Evolutionary conservation across 805 yeast species (phyloP).

Genomic region (Candida argentea): DNA sequence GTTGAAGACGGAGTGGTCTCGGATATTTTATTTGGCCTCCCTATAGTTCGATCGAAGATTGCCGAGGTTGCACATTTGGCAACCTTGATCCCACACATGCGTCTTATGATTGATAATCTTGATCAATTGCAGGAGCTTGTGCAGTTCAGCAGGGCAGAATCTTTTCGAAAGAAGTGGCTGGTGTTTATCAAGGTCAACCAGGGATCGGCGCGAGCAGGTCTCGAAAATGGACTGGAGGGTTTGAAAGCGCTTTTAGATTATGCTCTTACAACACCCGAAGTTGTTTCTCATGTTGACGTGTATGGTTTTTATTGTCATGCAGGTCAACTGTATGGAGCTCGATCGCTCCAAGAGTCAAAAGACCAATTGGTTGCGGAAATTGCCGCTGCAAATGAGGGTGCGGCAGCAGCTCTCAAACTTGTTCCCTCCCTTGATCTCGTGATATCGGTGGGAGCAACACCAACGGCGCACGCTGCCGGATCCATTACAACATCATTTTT

Average conservation of each 20-base stretch:
- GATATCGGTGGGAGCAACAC: conserved; percentile 75
- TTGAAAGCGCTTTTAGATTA: conserved; percentile 26
- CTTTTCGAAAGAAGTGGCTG: conserved; percentile 39
- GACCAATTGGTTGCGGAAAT: conserved; percentile 46
- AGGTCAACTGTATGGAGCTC: conserved; percentile 59
- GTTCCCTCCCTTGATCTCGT: conserved; percentile 31
- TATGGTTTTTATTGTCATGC: conserved; percentile 74
- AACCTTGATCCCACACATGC: conserved; percentile 30
- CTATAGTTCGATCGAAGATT: conserved; percentile 37
- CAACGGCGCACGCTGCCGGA: conserved; percentile 58
- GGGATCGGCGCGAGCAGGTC: conserved; percentile 69
- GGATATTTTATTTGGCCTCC: conserved; percentile 30
- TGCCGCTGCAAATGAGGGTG: conserved; percentile 45
- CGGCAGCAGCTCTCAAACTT: conserved; percentile 21
- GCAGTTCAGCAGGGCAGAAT: conserved; percentile 19
- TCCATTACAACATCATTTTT: conserved; percentile 13
- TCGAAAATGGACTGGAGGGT: conserved; percentile 17
- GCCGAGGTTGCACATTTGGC: conserved; percentile 38
- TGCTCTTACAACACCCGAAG: conserved; percentile 14
- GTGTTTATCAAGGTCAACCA: conserved; percentile 58
- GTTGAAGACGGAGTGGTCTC: conserved; percentile 26
- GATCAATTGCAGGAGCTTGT: conserved; percentile 44
- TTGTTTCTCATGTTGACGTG: conserved; percentile 28
- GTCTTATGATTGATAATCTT: conserved; percentile 52
- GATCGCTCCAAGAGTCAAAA: conserved; percentile 36